Conservation (phyloP, 768 basidiomycete genomes). For the Tylopilus subfusipes region DNA sequence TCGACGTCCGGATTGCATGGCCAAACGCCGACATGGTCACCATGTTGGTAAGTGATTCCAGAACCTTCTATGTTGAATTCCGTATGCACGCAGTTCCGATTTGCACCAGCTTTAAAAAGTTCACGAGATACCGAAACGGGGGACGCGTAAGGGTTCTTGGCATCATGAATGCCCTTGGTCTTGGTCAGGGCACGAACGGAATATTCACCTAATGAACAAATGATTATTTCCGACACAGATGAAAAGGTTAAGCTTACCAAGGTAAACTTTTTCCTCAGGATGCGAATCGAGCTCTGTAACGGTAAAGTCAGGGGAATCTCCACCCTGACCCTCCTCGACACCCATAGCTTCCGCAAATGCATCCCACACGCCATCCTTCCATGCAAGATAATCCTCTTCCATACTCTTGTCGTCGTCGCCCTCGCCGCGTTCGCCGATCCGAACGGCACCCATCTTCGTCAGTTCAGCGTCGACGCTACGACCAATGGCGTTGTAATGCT, state of each 20-base stretch:
- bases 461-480: slow-evolving; percentile 73
- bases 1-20: slow-evolving; percentile 91
- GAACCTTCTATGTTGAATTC: slow-evolving; percentile 94
- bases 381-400: slow-evolving; percentile 99
- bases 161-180: slow-evolving; percentile 95
- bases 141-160: slow-evolving; percentile 94
- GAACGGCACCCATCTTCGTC: slow-evolving; percentile 72
- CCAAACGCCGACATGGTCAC: slow-evolving; percentile 98
- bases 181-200: slow-evolving; percentile 91
- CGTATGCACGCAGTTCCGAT: slow-evolving; percentile 91
- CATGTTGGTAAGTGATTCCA: slow-evolving; percentile 97
- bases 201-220: slow-evolving; percentile 65
- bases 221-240: neutral
- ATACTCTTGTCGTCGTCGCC: slow-evolving; percentile 99
- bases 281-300: slow-evolving; percentile 79
- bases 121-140: slow-evolving; percentile 76
- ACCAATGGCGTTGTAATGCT: slow-evolving; percentile 93
- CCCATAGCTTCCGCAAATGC: slow-evolving; percentile 76
- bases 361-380: slow-evolving; percentile 98
- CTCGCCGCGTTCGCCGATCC: slow-evolving; percentile 89
- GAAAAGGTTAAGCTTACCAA: slow-evolving; percentile 51
- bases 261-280: slow-evolving; percentile 86
- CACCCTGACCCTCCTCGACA: slow-evolving; percentile 95
- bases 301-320: slow-evolving; percentile 89
- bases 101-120: slow-evolving; percentile 69